Evolutionary conservation across 345 rosid genomes (phyloP), one percentile per base, ranked within the genome.

Genomic region (Schrenkiella parvula): DNA sequence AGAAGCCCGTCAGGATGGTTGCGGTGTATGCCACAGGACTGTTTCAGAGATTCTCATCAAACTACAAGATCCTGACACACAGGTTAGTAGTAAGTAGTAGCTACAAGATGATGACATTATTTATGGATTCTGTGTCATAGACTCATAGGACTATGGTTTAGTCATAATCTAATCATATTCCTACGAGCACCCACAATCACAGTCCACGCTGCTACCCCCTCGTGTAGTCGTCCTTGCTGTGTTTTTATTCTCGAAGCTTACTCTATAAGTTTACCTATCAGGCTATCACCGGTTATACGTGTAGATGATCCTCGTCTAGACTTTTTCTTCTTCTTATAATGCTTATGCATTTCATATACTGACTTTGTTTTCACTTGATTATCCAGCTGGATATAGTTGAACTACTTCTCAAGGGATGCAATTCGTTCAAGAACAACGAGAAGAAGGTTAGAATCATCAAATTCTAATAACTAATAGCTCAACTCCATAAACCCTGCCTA

Each of bases 1-100:
- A 35, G 75, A 85, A 76, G 63, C 70, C 26, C 78, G 70, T 34
- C 86, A 95, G 68, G 91, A 90, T 68, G 84, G 81, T 68, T 92
- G 98, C 56, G 85, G 53, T 41, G 64, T 88, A 52, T 95, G 99
- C 73, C 98, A 83, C 64, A 83, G 8, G 48, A 82, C 96, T 75
- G 82, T 92, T 82, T 83, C 92, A 1, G 95, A 87, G 80, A 76
- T 87, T 66, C 60, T 92, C 67, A 43, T 67, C 66, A 95, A 92
- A 76, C 77, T 95, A 70, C 83, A 95, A 71, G 92, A 95, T 81
- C 97, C 97, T 0, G 92, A 95, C 77, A 86, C 90, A 60, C 90
- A 95, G 96, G 99, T 95, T 73, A 2, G 70, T 32, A 62, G 61
- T 2, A 1, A 3, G n/a, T 26, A 25, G 10, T 48, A 48, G 17